Conservation (phyloP, 2,329 filamentous ascomycete genomes). For the Pseudogymnoascus sp. region DNA sequence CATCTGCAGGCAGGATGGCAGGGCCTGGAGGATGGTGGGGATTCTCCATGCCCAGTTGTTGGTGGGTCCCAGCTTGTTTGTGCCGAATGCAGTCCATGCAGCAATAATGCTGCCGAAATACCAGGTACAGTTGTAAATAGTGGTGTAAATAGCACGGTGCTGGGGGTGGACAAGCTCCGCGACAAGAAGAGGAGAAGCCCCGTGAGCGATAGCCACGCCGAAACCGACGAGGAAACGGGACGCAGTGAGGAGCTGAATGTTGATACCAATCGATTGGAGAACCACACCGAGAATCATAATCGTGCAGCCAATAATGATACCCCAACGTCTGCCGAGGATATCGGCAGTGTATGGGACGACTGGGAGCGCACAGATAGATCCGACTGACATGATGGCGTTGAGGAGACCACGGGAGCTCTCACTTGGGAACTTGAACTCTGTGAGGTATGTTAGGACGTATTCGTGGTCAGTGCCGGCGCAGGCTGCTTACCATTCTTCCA, state of each 20-base stretch:
- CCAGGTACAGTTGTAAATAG: constrained; percentile 39
- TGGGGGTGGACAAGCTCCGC: constrained; percentile 41
- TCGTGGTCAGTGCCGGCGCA: constrained; percentile 14
- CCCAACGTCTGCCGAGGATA: constrained; percentile 36
- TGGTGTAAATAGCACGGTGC: constrained; percentile 39
- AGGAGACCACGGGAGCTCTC: constrained; percentile 35
- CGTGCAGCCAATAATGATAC: constrained; percentile 37
- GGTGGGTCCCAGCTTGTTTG: constrained; percentile 9
- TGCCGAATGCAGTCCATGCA: constrained; percentile 28
- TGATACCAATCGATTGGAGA: constrained; percentile 32
- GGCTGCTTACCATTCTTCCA: constrained; percentile 25
- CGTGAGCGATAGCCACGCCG: constrained; percentile 26
- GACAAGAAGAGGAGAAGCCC: constrained; percentile 29
- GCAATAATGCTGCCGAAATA: constrained; percentile 37
- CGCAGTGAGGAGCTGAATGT: constrained; percentile 36
- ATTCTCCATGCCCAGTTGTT: constrained; percentile 27
- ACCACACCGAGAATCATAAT: constrained; percentile 39
- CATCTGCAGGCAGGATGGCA: constrained; percentile 19
- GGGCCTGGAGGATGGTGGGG: constrained; percentile 26
- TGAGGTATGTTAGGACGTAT: background rate
- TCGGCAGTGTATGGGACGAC: constrained; percentile 41
- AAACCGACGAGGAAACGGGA: constrained; percentile 32
- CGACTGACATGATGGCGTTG: constrained; percentile 40
- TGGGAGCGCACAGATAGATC: constrained; percentile 38
- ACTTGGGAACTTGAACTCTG: constrained; percentile 19